Conservation (phyloP, 345 rosid genomes). For the Excoecaria agallocha region DNA sequence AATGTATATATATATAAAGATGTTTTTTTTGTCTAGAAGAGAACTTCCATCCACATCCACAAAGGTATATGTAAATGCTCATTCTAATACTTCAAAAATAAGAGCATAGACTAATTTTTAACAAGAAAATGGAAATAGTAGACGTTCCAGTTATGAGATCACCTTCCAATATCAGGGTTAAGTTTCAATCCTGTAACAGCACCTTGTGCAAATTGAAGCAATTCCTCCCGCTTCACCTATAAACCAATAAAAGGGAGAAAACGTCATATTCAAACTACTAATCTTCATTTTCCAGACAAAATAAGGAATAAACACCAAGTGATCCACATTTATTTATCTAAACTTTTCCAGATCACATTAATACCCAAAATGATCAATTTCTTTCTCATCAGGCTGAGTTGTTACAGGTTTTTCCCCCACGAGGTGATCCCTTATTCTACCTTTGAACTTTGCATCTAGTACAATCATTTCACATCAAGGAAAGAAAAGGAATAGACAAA, state of each 20-base stretch:
- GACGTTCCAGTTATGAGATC: conserved; percentile 19
- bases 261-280: conserved; percentile 15
- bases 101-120: conserved; percentile 1
- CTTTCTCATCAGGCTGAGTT: neutral
- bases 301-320: neutral
- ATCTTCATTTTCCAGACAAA: conserved; percentile 14
- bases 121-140: neutral
- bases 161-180: conserved; percentile 76
- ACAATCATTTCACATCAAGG: neutral
- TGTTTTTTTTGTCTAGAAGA: neutral
- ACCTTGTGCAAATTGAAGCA: conserved; percentile 88
- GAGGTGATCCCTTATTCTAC: neutral
- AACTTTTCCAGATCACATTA: neutral
- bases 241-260: conserved; percentile 10
- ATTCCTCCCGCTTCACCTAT: conserved; percentile 92
- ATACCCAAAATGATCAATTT: neutral
- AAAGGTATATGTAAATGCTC: conserved; percentile 3
- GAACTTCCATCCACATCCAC: conserved; percentile 7
- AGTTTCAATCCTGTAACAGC: conserved; percentile 86
- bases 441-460: neutral
- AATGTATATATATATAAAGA: too few relatives aligned
- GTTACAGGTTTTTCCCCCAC: neutral
- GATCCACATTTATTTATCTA: neutral
- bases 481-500: neutral
- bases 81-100: neutral